These are phyloP conservation scores for Alternaria alternata DNA, from an alignment of 2,329 filamentous ascomycete species.

Conservation along the genomic window DNA sequence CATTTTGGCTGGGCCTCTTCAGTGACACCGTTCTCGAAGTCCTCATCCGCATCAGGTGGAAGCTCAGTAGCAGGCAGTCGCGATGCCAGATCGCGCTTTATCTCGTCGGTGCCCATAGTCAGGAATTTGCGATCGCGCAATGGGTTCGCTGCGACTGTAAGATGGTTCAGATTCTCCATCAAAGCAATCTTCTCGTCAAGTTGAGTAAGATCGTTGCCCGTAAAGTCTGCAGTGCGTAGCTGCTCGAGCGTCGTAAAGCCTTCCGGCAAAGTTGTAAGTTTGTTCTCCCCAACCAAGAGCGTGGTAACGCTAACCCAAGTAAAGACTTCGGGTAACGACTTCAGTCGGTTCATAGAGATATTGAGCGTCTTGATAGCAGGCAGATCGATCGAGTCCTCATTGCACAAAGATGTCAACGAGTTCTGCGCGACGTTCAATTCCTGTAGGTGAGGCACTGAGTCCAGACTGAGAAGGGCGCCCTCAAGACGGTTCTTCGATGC, in stretches of 20 bases:
- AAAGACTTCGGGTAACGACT: conserved; percentile 74
- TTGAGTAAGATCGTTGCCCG: conserved; percentile 80
- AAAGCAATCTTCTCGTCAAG: conserved; percentile 78
- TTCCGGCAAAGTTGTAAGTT: conserved; percentile 75
- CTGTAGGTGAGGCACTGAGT: conserved; percentile 71
- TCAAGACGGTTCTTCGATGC: conserved; percentile 80
- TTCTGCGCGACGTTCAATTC: conserved; percentile 81
- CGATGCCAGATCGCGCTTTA: conserved; percentile 76
- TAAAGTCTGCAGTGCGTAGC: conserved; percentile 81
- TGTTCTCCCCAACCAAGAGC: conserved; percentile 83
- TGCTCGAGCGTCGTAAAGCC: conserved; percentile 74
- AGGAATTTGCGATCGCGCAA: conserved; percentile 87
- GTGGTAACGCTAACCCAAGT: conserved; percentile 77
- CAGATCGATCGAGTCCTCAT: conserved; percentile 63
- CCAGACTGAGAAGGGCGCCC: conserved; percentile 72
- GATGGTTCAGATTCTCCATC: conserved; percentile 79
- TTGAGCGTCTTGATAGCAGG: conserved; percentile 77
- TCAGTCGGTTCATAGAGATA: conserved; percentile 82
- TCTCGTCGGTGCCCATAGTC: conserved; percentile 78
- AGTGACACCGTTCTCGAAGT: conserved; percentile 7
- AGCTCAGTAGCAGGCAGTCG: conserved; percentile 62
- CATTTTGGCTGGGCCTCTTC: conserved; percentile 26
- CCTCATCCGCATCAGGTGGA: conserved; percentile 9
- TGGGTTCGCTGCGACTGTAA: conserved; percentile 88
- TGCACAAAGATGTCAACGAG: conserved; percentile 65